These are phyloP conservation scores for Irpex sp. DNA, from an alignment of 1,284 basidiomycete species.

Conservation along the genomic window DNA sequence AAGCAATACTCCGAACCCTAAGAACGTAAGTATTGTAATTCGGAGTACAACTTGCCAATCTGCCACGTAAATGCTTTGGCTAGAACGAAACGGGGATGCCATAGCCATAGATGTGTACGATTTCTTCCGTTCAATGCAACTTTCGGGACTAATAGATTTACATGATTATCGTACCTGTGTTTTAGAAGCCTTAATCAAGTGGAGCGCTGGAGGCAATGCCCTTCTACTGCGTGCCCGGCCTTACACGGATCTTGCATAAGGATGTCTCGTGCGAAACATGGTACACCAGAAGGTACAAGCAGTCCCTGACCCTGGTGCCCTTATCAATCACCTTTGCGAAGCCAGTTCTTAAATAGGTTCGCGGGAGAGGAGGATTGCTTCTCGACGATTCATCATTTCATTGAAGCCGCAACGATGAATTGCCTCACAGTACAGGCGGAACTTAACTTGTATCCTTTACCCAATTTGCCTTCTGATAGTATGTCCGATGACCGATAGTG, in stretches of 20 bases:
- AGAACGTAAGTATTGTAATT: not conserved
- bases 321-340: not conserved
- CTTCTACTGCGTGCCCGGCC: not conserved
- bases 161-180: not conserved
- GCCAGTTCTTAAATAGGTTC: not conserved
- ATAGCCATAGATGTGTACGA: not conserved
- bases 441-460: not conserved
- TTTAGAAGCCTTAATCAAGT: not conserved
- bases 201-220: not conserved
- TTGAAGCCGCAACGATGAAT: too few species aligned
- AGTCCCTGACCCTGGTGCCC: not conserved
- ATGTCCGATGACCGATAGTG: not conserved
- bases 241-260: not conserved
- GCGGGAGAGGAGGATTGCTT: not conserved
- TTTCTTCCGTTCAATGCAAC: not conserved
- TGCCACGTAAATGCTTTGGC: not conserved
- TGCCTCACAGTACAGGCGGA: too few species aligned
- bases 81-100: not conserved
- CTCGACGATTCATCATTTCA: not conserved
- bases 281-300: not conserved
- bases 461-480: not conserved
- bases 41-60: not conserved
- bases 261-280: not conserved
- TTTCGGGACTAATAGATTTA: not conserved
- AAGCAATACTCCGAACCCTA: not conserved